A percentile compares a stretch with the other conserved stretches of the same genome.
Evolutionary conservation across 352 stramenopile species (phyloP).

Genomic region (Phytopythium ostracodes): DNA sequence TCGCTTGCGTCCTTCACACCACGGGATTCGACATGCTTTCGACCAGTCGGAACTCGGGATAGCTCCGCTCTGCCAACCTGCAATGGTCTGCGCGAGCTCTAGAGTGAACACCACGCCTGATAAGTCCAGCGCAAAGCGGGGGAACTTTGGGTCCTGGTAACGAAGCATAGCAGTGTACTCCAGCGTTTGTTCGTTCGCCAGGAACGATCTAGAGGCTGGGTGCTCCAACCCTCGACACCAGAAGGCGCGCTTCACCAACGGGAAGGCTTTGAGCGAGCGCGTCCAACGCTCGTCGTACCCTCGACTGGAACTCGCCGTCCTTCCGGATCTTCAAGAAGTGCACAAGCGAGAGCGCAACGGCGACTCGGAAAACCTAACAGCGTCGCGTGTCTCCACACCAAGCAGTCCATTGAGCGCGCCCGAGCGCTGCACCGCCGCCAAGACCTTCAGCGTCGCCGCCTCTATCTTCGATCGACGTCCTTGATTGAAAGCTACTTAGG

Average conservation of each 20-base stretch:
- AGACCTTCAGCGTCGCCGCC: neutral
- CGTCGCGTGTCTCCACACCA: neutral
- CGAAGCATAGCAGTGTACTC: conserved; percentile 14
- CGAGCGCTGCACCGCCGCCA: neutral
- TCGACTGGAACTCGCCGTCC: neutral
- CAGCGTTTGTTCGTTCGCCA: neutral
- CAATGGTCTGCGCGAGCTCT: conserved; percentile 17
- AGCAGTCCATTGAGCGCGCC: conserved; percentile 1
- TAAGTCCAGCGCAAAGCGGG: conserved; percentile 29
- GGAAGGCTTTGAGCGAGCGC: conserved; percentile 16
- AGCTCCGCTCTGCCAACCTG: neutral
- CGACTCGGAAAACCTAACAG: neutral
- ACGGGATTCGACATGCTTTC: neutral
- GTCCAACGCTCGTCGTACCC: conserved; percentile 5
- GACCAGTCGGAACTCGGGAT: neutral
- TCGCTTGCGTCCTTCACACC: neutral
- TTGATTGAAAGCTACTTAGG: too few species aligned
- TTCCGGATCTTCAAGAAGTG: conserved; percentile 13
- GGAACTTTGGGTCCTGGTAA: conserved; percentile 21
- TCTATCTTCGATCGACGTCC: neutral
- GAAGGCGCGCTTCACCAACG: conserved; percentile 30
- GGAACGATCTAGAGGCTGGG: conserved; percentile 10
- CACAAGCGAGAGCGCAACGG: conserved; percentile 22
- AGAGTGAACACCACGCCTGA: conserved; percentile 18
- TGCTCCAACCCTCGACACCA: conserved; percentile 24